Conservation (phyloP, 495 filamentous ascomycete genomes). For the Lasiosphaeria miniovina region DNA sequence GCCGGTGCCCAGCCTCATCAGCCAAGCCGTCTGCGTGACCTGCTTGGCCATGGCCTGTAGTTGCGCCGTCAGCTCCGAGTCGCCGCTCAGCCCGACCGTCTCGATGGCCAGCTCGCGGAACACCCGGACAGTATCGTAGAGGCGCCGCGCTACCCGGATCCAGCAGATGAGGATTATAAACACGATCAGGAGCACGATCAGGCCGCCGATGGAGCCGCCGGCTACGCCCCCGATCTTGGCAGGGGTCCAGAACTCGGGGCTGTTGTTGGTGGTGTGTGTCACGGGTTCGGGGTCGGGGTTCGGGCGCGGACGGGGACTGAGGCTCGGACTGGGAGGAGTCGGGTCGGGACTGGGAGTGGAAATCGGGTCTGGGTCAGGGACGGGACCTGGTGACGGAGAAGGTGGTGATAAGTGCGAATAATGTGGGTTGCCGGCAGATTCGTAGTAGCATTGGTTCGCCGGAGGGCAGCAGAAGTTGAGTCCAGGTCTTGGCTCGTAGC, state of each 20-base stretch:
- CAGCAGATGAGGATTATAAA: neutral
- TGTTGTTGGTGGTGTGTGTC: neutral
- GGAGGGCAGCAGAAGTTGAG: neutral
- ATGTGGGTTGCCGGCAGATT: neutral
- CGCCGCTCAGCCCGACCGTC: neutral
- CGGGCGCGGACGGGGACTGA: neutral
- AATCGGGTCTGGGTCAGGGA: neutral
- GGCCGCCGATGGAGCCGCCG: neutral
- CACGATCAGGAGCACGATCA: slow-evolving; percentile 3
- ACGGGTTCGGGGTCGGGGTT: neutral
- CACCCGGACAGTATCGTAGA: neutral
- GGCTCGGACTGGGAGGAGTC: neutral
- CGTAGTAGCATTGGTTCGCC: neutral
- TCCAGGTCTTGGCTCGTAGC: neutral
- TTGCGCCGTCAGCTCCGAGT: neutral
- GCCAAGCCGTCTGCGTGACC: neutral
- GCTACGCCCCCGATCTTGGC: slow-evolving; percentile 3
- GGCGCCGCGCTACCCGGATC: neutral
- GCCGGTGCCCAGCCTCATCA: neutral
- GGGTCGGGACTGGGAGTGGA: neutral
- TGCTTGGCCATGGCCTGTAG: neutral
- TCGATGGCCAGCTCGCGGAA: neutral
- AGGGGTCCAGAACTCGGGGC: slow-evolving; percentile 4
- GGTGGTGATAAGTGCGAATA: neutral
- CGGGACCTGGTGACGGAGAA: neutral